Percentiles rank a stretch among this genome's conserved stretches.
Evolutionary conservation across 306 rosid genomes (phyloP).

Genomic region (Gillenia trifoliata): DNA sequence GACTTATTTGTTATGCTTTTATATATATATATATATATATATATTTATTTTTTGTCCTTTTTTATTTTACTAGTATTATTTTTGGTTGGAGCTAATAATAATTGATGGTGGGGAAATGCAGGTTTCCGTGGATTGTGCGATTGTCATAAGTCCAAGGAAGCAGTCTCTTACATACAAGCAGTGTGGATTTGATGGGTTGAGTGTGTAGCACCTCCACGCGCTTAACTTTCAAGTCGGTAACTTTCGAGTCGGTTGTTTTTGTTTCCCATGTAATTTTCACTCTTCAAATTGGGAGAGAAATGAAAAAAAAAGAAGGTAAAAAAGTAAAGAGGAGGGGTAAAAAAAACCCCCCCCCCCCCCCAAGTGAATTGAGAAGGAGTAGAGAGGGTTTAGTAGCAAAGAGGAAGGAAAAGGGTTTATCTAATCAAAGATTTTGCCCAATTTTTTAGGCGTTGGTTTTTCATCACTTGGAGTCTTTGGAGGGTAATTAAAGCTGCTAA

Average conservation of each 20-base stretch:
- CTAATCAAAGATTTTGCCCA: slow-evolving; percentile 8
- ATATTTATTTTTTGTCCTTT: background rate
- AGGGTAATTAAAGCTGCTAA: slow-evolving; percentile 14
- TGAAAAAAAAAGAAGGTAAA: slow-evolving; percentile 3
- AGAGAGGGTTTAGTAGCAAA: background rate
- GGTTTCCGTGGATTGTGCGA: slow-evolving; percentile 96
- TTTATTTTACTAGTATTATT: background rate
- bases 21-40: background rate
- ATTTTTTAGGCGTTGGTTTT: background rate
- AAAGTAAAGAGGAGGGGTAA: background rate
- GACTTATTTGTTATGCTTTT: background rate
- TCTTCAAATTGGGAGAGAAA: slow-evolving; percentile 15
- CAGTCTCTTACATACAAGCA: slow-evolving; percentile 81
- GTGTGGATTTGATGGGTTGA: slow-evolving; percentile 93
- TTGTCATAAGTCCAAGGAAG: slow-evolving; percentile 93
- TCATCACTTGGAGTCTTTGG: background rate
- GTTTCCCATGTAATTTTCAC: slow-evolving; percentile 23
- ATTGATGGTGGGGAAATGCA: slow-evolving; percentile 25
- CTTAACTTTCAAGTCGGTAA: background rate
- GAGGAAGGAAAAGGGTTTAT: background rate
- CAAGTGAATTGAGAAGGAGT: background rate
- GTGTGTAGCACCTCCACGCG: slow-evolving; percentile 29
- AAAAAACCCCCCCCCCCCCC: background rate
- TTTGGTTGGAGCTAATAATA: background rate
- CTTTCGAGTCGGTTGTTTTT: background rate